Conservation (phyloP, 73 alveolate genomes). For the Stentor roeselii region DNA sequence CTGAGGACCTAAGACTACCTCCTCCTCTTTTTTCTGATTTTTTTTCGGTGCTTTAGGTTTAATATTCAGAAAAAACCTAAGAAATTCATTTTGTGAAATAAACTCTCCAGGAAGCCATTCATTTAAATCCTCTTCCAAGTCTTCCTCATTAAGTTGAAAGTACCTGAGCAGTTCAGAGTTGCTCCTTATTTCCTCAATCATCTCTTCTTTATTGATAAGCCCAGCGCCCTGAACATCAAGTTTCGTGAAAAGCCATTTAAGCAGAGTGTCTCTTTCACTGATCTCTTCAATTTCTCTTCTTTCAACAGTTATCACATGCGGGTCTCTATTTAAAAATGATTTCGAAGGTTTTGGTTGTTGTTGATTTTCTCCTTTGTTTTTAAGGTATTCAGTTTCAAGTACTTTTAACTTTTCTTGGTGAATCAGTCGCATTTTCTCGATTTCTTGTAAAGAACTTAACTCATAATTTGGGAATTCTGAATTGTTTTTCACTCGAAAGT, state of each 20-base stretch:
- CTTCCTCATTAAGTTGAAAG: background rate
- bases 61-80: background rate
- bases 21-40: background rate
- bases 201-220: background rate
- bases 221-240: background rate
- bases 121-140: background rate
- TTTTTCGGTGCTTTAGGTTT: background rate
- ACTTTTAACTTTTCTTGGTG: background rate
- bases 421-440: constrained; percentile 7
- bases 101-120: background rate
- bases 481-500: background rate
- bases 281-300: background rate
- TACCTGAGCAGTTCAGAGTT: background rate
- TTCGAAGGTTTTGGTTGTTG: constrained; percentile 17
- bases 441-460: background rate
- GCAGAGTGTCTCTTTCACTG: background rate
- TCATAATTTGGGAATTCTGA: constrained; percentile 1
- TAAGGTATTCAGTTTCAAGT: background rate
- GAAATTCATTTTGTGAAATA: background rate
- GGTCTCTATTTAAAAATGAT: background rate
- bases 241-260: constrained; percentile 1
- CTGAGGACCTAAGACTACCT: background rate
- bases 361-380: background rate
- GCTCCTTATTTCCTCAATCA: constrained; percentile 1
- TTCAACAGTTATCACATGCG: background rate